Percentiles rank a stretch among this genome's conserved stretches.
phyloP scores from a whole-genome alignment of 2,329 filamentous ascomycete genomes.

The Aspergillus quadrilineatus region DNA sequence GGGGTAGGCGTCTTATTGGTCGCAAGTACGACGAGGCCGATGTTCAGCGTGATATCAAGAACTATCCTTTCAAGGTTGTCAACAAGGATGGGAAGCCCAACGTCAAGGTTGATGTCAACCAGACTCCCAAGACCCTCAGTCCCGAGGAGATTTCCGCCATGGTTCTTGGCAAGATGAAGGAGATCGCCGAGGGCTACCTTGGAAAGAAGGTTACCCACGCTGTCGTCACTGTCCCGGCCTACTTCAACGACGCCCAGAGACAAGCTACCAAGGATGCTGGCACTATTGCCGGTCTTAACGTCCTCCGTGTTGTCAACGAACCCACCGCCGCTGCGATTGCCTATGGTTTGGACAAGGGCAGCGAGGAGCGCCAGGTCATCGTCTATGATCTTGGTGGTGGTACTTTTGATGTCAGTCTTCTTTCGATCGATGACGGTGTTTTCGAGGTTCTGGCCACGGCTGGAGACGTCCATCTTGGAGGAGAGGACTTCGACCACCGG shows the following conservation, averaged over 20 bases:
- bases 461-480: constrained; percentile 95
- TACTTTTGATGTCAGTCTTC: constrained; percentile 91
- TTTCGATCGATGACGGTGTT: constrained; percentile 86
- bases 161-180: constrained; percentile 68
- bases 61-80: constrained; percentile 95
- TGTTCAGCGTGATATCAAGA: constrained; percentile 91
- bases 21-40: constrained; percentile 82
- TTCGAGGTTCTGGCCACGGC: constrained; percentile 94
- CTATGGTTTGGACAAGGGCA: constrained; percentile 87
- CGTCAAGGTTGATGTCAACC: constrained; percentile 66
- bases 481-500: constrained; percentile 98
- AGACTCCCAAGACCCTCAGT: constrained; percentile 61
- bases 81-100: constrained; percentile 87
- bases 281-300: constrained; percentile 86
- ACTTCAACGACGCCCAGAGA: constrained; percentile 98
- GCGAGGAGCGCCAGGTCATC: constrained; percentile 81
- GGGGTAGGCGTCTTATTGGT: constrained; percentile 72
- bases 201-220: constrained; percentile 62
- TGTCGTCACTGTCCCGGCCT: constrained; percentile 90
- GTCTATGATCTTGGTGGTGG: constrained; percentile 93
- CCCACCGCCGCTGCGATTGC: constrained; percentile 93
- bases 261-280: constrained; percentile 96
- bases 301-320: constrained; percentile 95
- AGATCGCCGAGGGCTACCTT: constrained; percentile 62
- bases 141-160: constrained; percentile 68